phyloP scores from a whole-genome alignment of 2,329 filamentous ascomycete genomes.

The Trichoderma guizhouense region DNA sequence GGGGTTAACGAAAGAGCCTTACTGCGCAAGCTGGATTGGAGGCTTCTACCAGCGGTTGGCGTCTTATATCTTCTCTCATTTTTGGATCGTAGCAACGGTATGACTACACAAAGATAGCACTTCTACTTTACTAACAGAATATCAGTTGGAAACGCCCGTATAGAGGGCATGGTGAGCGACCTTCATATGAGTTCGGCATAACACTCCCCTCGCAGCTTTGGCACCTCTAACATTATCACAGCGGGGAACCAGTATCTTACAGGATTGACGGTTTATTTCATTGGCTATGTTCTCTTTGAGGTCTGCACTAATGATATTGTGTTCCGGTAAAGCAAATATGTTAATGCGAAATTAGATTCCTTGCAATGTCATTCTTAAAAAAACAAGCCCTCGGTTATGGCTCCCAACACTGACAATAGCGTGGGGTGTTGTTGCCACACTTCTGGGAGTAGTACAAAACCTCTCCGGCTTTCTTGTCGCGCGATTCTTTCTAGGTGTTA shows the following conservation, averaged over 20 bases:
- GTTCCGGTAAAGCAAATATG: background rate
- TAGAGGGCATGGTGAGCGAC: constrained; percentile 53
- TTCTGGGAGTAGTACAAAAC: constrained; percentile 46
- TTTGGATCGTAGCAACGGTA: constrained; percentile 56
- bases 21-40: constrained; percentile 53
- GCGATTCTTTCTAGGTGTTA: constrained; percentile 54
- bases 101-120: constrained; percentile 31
- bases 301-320: constrained; percentile 25
- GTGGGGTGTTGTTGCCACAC: constrained; percentile 55
- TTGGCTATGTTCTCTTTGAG: constrained; percentile 57
- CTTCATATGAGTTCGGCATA: constrained; percentile 47
- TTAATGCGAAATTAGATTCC: constrained; percentile 42
- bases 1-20: constrained; percentile 54
- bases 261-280: constrained; percentile 64
- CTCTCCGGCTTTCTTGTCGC: constrained; percentile 50
- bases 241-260: constrained; percentile 62
- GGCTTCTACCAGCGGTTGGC: constrained; percentile 52
- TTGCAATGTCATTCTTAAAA: constrained; percentile 60
- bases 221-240: constrained; percentile 21
- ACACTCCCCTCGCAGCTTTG: background rate
- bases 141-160: constrained; percentile 56
- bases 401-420: constrained; percentile 54
- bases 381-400: constrained; percentile 56
- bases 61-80: constrained; percentile 56
- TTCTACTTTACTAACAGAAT: constrained; percentile 22